Evolutionary conservation across 495 filamentous ascomycete species (phyloP), one percentile per base, ranked within the genome.

Genomic region (Cladorrhinum samala): DNA sequence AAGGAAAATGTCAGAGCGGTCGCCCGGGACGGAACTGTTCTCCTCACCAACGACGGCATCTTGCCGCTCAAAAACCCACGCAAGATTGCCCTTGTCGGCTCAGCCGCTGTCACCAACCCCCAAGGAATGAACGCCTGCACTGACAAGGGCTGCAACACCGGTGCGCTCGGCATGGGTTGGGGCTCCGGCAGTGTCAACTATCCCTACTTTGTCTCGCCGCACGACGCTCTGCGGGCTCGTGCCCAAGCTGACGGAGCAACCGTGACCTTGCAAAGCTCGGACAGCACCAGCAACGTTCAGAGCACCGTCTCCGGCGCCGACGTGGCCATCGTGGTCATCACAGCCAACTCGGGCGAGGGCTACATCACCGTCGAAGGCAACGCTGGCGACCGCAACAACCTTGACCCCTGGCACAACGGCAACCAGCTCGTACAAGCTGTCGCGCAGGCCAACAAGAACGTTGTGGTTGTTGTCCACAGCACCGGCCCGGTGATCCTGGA

Each of bases 401-500:
- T 95, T 0, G 80, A 84, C 57, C 73, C 85, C 1, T 87, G 91
- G 72, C 86, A 91, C 61, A 79, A 77, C 40, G 89, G 91, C 16
- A 88, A 92, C 60, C 67, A 79, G 19, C 77, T 95, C 9, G 81
- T 95, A 23, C 75, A 51, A 71, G 80, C 63, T 82, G 93, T 72
- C 69, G 83, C 59, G 50, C 71, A 54, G 69, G 80, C 64, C 42
- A 78, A 76, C 54, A 82, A 85, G 38, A 83, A 79, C 50, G 86
- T 85, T 13, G 78, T 98, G n/a, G 89, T 98, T 0, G 82, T 98
- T 6, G 74, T 96, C n/a, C 93, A 98, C 66, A 81, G 90, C n/a
- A 83, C 91, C 7, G 93, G 93, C 0, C 89, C 93, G 1, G 83
- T 95, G 14, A 77, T 93, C 9, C 66, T 97, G 37, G 92, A 96